Base-by-base conservation (phyloP, 1,139 yeast species). In the Yamadazyma jaroonii region DNA sequence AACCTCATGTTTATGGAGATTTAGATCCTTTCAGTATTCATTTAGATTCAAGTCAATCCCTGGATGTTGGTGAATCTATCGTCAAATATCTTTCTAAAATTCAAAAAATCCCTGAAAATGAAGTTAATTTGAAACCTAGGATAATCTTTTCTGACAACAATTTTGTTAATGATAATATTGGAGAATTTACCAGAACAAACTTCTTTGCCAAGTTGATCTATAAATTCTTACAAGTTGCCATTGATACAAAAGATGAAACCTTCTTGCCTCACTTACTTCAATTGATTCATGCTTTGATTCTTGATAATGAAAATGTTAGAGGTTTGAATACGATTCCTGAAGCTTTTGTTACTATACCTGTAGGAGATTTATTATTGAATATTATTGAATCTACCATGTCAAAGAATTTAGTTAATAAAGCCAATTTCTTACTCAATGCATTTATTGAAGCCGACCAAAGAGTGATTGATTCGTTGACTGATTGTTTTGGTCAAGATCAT, bases 261-360 rank as follows among this genome's bases (percentile, higher is more conserved):
- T 81, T 64, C 48, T 57, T 82, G 32, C 75, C 79, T 10, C 80
- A 77, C 35, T 53, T 81, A n/a, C 65, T 84, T 31, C 92, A 84
- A 50, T 65, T 84, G 40, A 46, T 83, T 2, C 88, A 84, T 61
- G 90, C 84, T 3, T 65, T 81, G 4, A 54, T 84, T 21, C 43
- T 71, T 14, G 88, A 84, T 53, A 77, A 76, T 43, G 80, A 74
- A 42, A 41, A 53, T 2, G 45, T 67, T 2, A 55, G 66, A 44
- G 79, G 79, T 0, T 44, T 29, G 11, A 9, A 48, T 52, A 3
- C 56, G 57, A 58, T 77, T 13, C 66, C 76, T 32, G 65, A 67
- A 13, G 53, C 63, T n/a, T 79, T 76, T 45, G 57, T 78, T 13
- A 61, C 65, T 23, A 74, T 76, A 32, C 84, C 87, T 3, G 67